Percentiles rank a stretch among this genome's conserved stretches.
phyloP scores from a whole-genome alignment of 2,329 filamentous ascomycete genomes.

The Diaporthe ampelina region DNA sequence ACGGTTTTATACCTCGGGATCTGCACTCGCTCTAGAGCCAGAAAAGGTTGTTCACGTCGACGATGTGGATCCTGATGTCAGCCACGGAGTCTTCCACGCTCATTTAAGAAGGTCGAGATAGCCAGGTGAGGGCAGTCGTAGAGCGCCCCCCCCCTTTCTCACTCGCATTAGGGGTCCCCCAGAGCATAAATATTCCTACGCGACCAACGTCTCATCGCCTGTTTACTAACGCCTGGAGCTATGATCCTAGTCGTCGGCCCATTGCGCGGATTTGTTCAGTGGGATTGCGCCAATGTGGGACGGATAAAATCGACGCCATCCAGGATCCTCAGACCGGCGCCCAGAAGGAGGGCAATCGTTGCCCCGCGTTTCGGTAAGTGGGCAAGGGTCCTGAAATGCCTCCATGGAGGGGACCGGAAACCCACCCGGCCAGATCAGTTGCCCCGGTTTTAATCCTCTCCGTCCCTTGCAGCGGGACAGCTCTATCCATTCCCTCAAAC shows the following conservation, averaged over 20 bases:
- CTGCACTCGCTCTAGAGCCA: slow-evolving; percentile 13
- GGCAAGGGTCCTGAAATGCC: background rate
- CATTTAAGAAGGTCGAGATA: slow-evolving; percentile 12
- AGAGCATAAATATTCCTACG: slow-evolving; percentile 21
- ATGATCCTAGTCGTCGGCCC: slow-evolving; percentile 15
- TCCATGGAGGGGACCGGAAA: background rate
- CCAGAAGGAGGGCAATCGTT: slow-evolving; percentile 12
- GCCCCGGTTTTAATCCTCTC: background rate
- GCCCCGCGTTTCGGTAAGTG: slow-evolving; percentile 33
- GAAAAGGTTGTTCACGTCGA: background rate
- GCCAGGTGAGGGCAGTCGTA: background rate
- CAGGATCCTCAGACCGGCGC: slow-evolving; percentile 12
- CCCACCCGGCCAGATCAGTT: slow-evolving; percentile 16
- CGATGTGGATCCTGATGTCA: slow-evolving; percentile 13
- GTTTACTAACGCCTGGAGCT: slow-evolving; percentile 2
- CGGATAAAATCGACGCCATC: slow-evolving; percentile 24
- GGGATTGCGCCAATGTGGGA: slow-evolving; percentile 13
- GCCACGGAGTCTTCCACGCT: background rate
- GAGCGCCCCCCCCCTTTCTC: background rate
- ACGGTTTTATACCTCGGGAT: background rate
- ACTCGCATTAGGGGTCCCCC: slow-evolving; percentile 9
- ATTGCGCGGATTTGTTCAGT: background rate
- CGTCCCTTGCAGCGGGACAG: slow-evolving; percentile 15
- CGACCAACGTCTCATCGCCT: slow-evolving; percentile 28
- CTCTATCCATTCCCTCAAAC: too few species aligned